These are phyloP conservation scores for Tardiomyces blankii DNA, from an alignment of 1,139 yeast species.

Conservation along the genomic window DNA sequence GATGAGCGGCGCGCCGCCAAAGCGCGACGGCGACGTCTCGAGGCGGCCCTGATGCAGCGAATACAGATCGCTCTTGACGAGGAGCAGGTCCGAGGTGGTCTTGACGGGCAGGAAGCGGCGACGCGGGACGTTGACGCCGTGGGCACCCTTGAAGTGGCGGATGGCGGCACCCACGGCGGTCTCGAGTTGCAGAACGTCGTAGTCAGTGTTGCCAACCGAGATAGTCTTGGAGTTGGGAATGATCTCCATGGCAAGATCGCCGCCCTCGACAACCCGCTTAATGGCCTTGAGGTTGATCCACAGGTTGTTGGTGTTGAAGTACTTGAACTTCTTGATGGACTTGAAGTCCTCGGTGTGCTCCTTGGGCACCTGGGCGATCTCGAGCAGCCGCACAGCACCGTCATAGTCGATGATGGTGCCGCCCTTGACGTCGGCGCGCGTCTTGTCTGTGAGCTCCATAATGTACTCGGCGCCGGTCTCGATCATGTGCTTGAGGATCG, in stretches of 20 bases:
- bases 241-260: conserved; percentile 81
- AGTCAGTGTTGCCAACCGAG: conserved; percentile 62
- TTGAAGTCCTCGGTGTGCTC: conserved; percentile 98
- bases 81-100: conserved; percentile 87
- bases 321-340: conserved; percentile 93
- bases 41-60: conserved; percentile 86
- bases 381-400: conserved; percentile 88
- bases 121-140: conserved; percentile 97
- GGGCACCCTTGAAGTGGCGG: conserved; percentile 89
- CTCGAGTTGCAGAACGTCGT: conserved; percentile 87
- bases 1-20: conserved; percentile 84
- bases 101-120: conserved; percentile 96
- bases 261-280: conserved; percentile 79
- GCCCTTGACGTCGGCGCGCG: conserved; percentile 98
- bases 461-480: conserved; percentile 88
- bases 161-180: conserved; percentile 99
- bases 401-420: conserved; percentile 96
- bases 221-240: conserved; percentile 89
- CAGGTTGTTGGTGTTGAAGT: conserved; percentile 94
- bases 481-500: conserved; percentile 85
- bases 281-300: conserved; percentile 95
- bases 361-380: conserved; percentile 97
- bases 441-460: conserved; percentile 97
- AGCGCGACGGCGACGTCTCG: conserved; percentile 73
- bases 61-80: conserved; percentile 95